phyloP scores from a whole-genome alignment of 257 asterid species.

The Jaltomata sinuosa region DNA sequence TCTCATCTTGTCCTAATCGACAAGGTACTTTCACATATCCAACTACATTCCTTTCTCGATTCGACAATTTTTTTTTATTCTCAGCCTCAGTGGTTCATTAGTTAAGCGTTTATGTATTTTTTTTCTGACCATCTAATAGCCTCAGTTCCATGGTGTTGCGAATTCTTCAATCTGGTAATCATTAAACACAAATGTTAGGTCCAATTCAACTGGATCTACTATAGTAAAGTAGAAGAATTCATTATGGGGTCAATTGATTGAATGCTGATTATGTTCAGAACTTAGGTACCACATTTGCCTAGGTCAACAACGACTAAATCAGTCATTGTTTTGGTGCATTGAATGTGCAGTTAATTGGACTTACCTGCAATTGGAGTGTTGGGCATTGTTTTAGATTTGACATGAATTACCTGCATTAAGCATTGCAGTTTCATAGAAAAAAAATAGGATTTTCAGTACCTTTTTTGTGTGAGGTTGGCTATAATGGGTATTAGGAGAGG shows the following conservation, averaged over 20 bases:
- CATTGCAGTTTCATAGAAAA: neutral
- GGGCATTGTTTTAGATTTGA: neutral
- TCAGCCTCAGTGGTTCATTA: too few species aligned
- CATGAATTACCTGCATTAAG: neutral
- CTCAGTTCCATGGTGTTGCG: neutral
- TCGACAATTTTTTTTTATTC: neutral
- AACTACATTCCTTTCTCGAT: neutral
- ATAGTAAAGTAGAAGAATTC: neutral
- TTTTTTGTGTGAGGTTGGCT: too few species aligned
- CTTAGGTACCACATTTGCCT: neutral
- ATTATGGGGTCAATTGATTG: neutral
- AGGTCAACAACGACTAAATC: neutral
- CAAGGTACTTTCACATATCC: constrained; percentile 22
- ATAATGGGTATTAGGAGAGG: too few species aligned
- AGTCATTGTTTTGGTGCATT: neutral
- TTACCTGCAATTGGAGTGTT: neutral
- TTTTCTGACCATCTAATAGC: neutral
- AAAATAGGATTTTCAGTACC: neutral
- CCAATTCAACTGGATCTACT: neutral
- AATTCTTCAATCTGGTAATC: neutral
- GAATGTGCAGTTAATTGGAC: neutral
- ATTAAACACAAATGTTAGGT: neutral
- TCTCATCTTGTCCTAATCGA: constrained; percentile 28
- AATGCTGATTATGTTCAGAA: neutral
- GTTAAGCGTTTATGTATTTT: neutral